These are phyloP conservation scores for Eucalyptus curtisii DNA, from an alignment of 345 rosid species.

Conservation along the genomic window DNA sequence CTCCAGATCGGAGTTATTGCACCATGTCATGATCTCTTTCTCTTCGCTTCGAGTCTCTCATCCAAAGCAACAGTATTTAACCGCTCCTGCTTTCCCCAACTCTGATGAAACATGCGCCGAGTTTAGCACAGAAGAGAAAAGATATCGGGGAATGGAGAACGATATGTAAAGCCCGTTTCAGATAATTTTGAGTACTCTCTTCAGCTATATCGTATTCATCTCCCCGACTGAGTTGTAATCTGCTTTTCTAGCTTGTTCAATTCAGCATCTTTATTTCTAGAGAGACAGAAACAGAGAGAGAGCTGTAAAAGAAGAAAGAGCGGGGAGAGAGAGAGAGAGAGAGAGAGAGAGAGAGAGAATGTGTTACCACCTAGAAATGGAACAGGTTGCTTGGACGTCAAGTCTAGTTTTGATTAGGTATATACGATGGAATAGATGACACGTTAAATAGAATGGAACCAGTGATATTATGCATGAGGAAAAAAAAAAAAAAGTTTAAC, in stretches of 20 bases:
- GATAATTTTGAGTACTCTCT: not conserved
- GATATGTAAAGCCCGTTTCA: not conserved
- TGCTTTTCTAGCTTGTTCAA: not conserved
- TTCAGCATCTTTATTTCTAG: not conserved
- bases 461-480: not conserved
- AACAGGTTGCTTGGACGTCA: constrained; percentile 71
- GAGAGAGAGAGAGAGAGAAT: not conserved
- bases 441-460: constrained; percentile 4
- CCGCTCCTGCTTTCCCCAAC: not conserved
- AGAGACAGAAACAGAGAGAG: not conserved
- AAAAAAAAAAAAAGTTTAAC: not conserved
- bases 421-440: constrained; percentile 12
- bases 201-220: not conserved
- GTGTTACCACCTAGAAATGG: not conserved
- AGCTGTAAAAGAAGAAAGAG: not conserved
- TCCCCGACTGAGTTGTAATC: not conserved
- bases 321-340: not conserved
- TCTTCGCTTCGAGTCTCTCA: not conserved
- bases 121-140: not conserved
- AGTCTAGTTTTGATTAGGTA: constrained; percentile 39
- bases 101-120: not conserved
- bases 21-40: not conserved
- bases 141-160: not conserved
- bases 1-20: not conserved
- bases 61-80: not conserved